Percentiles rank a stretch among this genome's conserved stretches.
Evolutionary conservation across 2,329 filamentous ascomycete genomes (phyloP).

Genomic region (Grosmannia clavigera): DNA sequence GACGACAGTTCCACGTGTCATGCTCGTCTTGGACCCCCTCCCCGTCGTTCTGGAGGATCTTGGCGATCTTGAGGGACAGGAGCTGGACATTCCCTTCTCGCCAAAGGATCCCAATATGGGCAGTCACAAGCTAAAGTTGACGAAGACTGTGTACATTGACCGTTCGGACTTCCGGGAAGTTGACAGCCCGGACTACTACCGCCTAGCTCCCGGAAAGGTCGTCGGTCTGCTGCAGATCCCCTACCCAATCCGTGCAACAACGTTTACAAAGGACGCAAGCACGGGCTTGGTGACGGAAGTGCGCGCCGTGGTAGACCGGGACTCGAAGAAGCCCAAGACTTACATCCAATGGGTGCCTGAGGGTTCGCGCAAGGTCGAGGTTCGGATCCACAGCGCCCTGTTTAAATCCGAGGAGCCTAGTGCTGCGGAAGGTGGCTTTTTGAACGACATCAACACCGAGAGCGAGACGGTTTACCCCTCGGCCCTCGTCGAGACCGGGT

Average conservation of each 20-base stretch:
- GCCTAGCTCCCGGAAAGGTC: constrained; percentile 57
- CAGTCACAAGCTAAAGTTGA: constrained; percentile 49
- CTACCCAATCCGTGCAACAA: constrained; percentile 55
- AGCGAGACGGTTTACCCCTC: constrained; percentile 69
- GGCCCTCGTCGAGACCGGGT: constrained; percentile 72
- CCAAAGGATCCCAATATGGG: constrained; percentile 64
- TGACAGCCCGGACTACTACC: constrained; percentile 63
- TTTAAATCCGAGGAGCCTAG: constrained; percentile 82
- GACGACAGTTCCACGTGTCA: constrained; percentile 72
- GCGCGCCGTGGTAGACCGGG: constrained; percentile 55
- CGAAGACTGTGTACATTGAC: constrained; percentile 75
- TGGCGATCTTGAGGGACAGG: constrained; percentile 47
- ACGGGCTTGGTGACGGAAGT: constrained; percentile 44
- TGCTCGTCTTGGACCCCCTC: constrained; percentile 80
- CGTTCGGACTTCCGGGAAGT: constrained; percentile 64
- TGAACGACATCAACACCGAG: constrained; percentile 73
- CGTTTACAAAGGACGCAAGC: constrained; percentile 52
- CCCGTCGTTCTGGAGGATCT: constrained; percentile 72
- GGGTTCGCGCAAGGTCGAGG: constrained; percentile 56
- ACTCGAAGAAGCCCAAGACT: constrained; percentile 62
- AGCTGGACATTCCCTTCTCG: constrained; percentile 65
- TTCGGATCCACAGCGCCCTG: constrained; percentile 66
- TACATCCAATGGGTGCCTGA: constrained; percentile 85
- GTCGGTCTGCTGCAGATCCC: constrained; percentile 63
- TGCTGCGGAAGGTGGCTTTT: constrained; percentile 63